phyloP scores from a whole-genome alignment of 2,329 filamentous ascomycete species.

The Talaromyces rugulosus region DNA sequence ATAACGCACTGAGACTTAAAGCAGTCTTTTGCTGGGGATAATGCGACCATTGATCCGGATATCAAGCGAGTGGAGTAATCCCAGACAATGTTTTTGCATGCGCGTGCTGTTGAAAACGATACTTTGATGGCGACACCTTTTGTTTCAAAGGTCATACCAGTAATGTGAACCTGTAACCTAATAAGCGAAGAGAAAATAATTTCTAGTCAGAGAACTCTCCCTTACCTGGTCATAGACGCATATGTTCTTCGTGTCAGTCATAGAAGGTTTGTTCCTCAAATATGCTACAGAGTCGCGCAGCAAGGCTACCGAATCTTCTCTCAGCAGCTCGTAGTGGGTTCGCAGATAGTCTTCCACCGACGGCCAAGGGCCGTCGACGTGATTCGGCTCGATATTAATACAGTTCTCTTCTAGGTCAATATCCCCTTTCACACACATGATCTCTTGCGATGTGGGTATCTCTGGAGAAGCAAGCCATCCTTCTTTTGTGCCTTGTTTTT shows the following conservation, averaged over 20 bases:
- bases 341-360: constrained; percentile 64
- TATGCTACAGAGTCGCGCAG: constrained; percentile 63
- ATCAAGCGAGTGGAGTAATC: constrained; percentile 56
- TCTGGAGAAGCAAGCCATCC: constrained; percentile 37
- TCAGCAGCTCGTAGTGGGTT: constrained; percentile 69
- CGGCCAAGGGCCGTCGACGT: constrained; percentile 53
- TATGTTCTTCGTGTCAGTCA: constrained; percentile 55
- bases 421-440: constrained; percentile 24
- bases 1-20: constrained; percentile 65
- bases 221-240: constrained; percentile 67
- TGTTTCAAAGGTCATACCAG: constrained; percentile 59
- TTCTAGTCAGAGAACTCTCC: neutral
- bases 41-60: constrained; percentile 51
- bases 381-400: constrained; percentile 49
- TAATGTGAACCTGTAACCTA: constrained; percentile 58
- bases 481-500: constrained; percentile 12
- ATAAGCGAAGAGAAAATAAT: neutral
- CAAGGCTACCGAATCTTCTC: constrained; percentile 68
- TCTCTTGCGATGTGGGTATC: constrained; percentile 37
- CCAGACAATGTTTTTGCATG: constrained; percentile 66
- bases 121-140: constrained; percentile 64
- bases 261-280: constrained; percentile 50
- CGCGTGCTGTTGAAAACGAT: constrained; percentile 64
- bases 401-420: constrained; percentile 18
- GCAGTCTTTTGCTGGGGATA: constrained; percentile 52